Base-by-base conservation (phyloP, 2,329 filamentous ascomycete species). In the Decorospora gaudefroyi region DNA sequence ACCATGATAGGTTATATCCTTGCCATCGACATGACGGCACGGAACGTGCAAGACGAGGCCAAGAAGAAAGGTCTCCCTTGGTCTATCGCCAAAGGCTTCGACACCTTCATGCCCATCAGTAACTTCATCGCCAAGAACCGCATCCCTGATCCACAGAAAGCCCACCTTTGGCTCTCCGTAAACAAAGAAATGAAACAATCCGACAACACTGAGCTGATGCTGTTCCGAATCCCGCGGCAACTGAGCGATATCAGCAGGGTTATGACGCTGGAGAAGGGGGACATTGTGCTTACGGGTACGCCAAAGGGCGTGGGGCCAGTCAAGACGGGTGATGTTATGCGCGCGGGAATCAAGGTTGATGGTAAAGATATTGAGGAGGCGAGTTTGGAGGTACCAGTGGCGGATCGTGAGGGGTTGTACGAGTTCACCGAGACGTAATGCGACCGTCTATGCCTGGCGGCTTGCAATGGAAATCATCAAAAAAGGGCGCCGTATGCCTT, bases 51-150 rank as follows among this genome's bases (percentile, higher is more conserved):
- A 74, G 88, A 96, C 61, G 90, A 96, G 76, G 92, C 92, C 55
- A 99, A 97, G 82, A 90, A 87, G 75, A 96, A 93, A 78, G 90
- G 93, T 23, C 84, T 97, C 11, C 93, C 93, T 6, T 99, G 93
- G 93, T 84, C 85, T 63, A 96, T 96, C 57, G 87, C 89, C 59
- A 99, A 99, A 77, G 93, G 93, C 32, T 99, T 97, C 69, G 93
- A 99, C 72, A 97, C 93, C 3, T 99, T 99, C 77, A 79, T 95
- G 37, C 93, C 93, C 46, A 81, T 99, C 65, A 89, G 86, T 70
- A 77, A 86, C 53, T 78, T 88, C 42, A 95, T 99, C 62, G 77
- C 84, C 58, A 95, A 95, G 76, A 78, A 81, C 23, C 78, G 80
- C 55, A 90, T 99, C 58, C 81, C 86, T 9, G 84, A 97, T 73